phyloP scores from a whole-genome alignment of 73 alveolate species.

The Paramecium pentaurelia region DNA sequence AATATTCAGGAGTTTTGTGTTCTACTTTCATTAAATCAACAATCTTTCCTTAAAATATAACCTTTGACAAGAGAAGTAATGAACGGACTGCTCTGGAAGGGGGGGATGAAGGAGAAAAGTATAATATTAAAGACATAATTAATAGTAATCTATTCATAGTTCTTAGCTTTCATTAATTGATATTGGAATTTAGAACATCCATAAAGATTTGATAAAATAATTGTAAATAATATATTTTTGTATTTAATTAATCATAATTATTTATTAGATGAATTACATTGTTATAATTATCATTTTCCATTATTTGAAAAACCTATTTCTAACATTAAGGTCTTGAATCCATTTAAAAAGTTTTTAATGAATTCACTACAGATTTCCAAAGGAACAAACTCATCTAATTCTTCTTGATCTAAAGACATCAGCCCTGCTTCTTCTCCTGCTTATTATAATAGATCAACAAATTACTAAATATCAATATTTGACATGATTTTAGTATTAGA shows the following conservation, averaged over 20 bases:
- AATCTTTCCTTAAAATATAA: background rate
- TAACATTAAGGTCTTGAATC: constrained; percentile 79
- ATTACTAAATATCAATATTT: constrained; percentile 90
- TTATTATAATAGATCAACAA: constrained; percentile 87
- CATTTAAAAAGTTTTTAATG: constrained; percentile 84
- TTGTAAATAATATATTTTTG: background rate
- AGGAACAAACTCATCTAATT: constrained; percentile 94
- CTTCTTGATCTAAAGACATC: constrained; percentile 84
- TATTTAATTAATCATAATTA: background rate
- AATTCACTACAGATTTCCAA: constrained; percentile 80
- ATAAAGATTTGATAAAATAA: background rate
- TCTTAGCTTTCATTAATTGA: background rate
- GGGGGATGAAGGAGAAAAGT: background rate
- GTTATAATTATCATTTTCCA: constrained; percentile 4
- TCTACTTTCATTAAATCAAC: constrained; percentile 11
- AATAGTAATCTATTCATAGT: background rate
- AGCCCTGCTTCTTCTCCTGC: constrained; percentile 92
- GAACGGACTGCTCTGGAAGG: background rate
- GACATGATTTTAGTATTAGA: constrained; percentile 86
- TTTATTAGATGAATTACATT: constrained; percentile 48
- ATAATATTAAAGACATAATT: background rate
- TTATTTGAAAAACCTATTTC: constrained; percentile 85
- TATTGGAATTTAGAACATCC: background rate
- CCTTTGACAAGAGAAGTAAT: background rate
- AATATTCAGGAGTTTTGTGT: background rate